A percentile compares a stretch with the other conserved stretches of the same genome.
phyloP scores from a whole-genome alignment of 1,139 yeast genomes.

The Tardiomyces digboiensis region DNA sequence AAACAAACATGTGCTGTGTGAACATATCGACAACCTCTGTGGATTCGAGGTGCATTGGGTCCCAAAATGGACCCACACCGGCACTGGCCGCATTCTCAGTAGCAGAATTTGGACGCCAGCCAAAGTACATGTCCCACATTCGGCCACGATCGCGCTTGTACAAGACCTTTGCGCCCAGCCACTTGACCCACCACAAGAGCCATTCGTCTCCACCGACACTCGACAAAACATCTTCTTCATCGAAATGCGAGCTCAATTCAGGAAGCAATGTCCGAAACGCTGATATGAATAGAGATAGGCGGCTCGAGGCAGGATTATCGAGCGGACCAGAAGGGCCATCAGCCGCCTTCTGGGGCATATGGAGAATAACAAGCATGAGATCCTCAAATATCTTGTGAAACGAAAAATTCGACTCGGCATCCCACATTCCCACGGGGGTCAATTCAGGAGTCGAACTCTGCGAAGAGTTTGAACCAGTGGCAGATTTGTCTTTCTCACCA shows the following conservation, averaged over 20 bases:
- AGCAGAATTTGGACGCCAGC: slow-evolving; percentile 44
- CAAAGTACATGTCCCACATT: slow-evolving; percentile 79
- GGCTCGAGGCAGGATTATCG: slow-evolving; percentile 31
- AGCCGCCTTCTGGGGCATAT: slow-evolving; percentile 39
- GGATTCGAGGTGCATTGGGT: slow-evolving; percentile 3
- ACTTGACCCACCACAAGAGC: slow-evolving; percentile 93
- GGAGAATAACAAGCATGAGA: slow-evolving; percentile 63
- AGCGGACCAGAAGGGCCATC: slow-evolving; percentile 21
- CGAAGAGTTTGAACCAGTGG: slow-evolving; percentile 3
- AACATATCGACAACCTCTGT: slow-evolving; percentile 49
- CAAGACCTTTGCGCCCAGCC: slow-evolving; percentile 86
- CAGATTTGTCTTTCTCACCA: slow-evolving; percentile 1
- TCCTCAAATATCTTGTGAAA: slow-evolving; percentile 67
- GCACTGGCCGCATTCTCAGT: slow-evolving; percentile 5
- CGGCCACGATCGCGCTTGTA: slow-evolving; percentile 76
- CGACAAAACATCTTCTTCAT: slow-evolving; percentile 69
- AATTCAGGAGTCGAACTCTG: slow-evolving; percentile 11
- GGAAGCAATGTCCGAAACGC: slow-evolving; percentile 58
- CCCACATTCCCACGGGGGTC: slow-evolving; percentile 13
- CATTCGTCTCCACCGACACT: slow-evolving; percentile 69
- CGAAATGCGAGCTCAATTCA: slow-evolving; percentile 65
- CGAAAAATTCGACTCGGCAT: slow-evolving; percentile 10
- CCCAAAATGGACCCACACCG: slow-evolving; percentile 27
- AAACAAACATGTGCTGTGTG: slow-evolving; percentile 64
- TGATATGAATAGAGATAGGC: slow-evolving; percentile 65